Conservation (phyloP, 257 asterid genomes). For the Nicotiana benthamiana region DNA sequence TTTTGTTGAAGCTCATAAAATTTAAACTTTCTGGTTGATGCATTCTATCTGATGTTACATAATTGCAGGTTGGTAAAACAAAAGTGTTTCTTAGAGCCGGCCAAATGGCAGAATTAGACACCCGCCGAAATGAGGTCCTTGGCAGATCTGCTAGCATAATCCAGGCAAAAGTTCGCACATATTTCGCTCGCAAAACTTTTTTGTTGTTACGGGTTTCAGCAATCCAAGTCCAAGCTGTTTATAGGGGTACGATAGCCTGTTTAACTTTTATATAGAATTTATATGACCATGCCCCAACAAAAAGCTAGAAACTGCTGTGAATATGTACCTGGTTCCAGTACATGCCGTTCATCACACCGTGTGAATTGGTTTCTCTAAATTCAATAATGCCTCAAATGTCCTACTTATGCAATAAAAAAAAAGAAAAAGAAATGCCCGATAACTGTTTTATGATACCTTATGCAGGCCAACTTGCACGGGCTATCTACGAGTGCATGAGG, state of each 20-base stretch:
- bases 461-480: constrained; percentile 61
- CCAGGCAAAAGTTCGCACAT: constrained; percentile 55
- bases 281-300: background rate
- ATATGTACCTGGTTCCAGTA: background rate
- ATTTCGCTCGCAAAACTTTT: constrained; percentile 45
- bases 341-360: background rate
- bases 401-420: background rate
- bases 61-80: constrained; percentile 74
- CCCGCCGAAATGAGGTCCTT: constrained; percentile 59
- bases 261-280: background rate
- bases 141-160: constrained; percentile 63
- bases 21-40: background rate
- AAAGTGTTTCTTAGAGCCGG: constrained; percentile 94
- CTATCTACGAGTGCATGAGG: constrained; percentile 37
- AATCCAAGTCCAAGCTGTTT: constrained; percentile 49
- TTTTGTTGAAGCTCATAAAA: background rate
- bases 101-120: constrained; percentile 87
- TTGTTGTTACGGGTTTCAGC: constrained; percentile 40
- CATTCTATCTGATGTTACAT: constrained; percentile 1
- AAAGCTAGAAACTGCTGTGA: background rate
- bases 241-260: constrained; percentile 53
- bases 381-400: background rate
- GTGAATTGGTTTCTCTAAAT: background rate
- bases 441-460: background rate
- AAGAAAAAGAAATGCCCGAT: background rate